A percentile compares a stretch with the other conserved stretches of the same genome.
Conservation (phyloP, 2,329 filamentous ascomycete species). For the Colletotrichum tamarilloi region DNA sequence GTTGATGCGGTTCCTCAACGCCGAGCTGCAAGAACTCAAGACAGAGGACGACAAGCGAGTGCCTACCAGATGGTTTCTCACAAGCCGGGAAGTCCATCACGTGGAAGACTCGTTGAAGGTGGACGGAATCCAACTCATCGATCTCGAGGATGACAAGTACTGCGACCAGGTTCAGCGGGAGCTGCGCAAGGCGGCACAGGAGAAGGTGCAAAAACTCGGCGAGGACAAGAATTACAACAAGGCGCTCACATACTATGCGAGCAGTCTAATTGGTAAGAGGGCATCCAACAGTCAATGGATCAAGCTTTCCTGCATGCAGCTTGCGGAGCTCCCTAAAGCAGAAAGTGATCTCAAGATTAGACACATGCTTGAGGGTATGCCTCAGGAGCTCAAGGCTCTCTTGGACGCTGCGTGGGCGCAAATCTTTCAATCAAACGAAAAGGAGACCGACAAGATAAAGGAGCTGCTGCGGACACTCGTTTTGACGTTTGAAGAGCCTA, state of each 20-base stretch:
- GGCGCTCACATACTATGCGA: conserved; percentile 54
- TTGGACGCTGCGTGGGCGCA: conserved; percentile 51
- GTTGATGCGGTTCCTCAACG: conserved; percentile 46
- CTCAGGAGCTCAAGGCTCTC: conserved; percentile 50
- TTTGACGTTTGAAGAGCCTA: conserved; percentile 54
- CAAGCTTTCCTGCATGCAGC: conserved; percentile 54
- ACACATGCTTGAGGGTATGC: conserved; percentile 50
- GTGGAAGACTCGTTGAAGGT: conserved; percentile 44
- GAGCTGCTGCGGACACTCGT: conserved; percentile 55
- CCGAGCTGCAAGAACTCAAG: conserved; percentile 42
- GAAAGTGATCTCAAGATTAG: conserved; percentile 53
- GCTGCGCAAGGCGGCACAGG: conserved; percentile 49
- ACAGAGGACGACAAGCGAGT: conserved; percentile 39
- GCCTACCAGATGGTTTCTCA: conserved; percentile 52
- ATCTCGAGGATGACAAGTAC: conserved; percentile 51
- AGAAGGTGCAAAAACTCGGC: conserved; percentile 47
- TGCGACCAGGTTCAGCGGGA: conserved; percentile 50
- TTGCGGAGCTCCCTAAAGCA: conserved; percentile 50
- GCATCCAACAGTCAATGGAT: conserved; percentile 58
- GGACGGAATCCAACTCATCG: conserved; percentile 45
- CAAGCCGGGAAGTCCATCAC: conserved; percentile 45
- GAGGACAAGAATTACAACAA: conserved; percentile 52
- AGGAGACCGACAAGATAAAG: conserved; percentile 50
- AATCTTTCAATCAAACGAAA: conserved; percentile 46
- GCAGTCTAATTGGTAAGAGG: conserved; percentile 53